Base-by-base conservation (phyloP, 2,329 filamentous ascomycete species). In the Penicillium olsonii region DNA sequence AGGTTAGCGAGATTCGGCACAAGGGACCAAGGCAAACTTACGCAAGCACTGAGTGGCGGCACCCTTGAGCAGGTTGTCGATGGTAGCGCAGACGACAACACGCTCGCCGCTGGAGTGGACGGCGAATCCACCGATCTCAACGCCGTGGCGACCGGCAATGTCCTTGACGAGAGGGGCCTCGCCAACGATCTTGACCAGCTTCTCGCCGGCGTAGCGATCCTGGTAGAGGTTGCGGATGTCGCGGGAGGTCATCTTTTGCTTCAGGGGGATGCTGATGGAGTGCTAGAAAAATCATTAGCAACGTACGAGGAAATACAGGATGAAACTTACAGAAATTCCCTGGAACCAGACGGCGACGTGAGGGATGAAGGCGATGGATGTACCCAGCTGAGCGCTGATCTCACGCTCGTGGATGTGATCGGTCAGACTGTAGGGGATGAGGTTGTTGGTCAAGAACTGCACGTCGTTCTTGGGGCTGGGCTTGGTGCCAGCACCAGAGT, bases 341-440 rank as follows among this genome's bases (percentile, higher is more conserved):
- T 95, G 87, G 82, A 97, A 97, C 92, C 91, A 97, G 12, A 87
- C 84, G n/a, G 91, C 90, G 19, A 96, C 92, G 70, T 97, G 94
- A 6, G 94, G 94, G 50, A 94, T 87, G 68, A 99, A 99, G 5
- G 86, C 88, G 10, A 95, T 85, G 15, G 82, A 75, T 12, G 77
- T 79, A 41, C 86, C 88, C 10, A 97, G 82, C 67, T 95, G 91
- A 44, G 76, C 68, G 66, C 86, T 87, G 56, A 97, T 94, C 71
- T 97, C 94, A 39, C 83, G 84, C 79, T 99, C 94, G 75, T 97
- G 94, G 54, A 97, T 89, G 75, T 97, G 94, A 60, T 91, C 92
- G 27, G 90, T 95, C 73, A 96, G 75, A 61, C 87, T 90, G 78
- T 96, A 97, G 0, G 92, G 87, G 46, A 96, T 88, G 52, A 97